Evolutionary conservation across 331 rosid species (phyloP), one percentile per base, ranked within the genome.

Genomic region (Rhamnella rubrinervis): DNA sequence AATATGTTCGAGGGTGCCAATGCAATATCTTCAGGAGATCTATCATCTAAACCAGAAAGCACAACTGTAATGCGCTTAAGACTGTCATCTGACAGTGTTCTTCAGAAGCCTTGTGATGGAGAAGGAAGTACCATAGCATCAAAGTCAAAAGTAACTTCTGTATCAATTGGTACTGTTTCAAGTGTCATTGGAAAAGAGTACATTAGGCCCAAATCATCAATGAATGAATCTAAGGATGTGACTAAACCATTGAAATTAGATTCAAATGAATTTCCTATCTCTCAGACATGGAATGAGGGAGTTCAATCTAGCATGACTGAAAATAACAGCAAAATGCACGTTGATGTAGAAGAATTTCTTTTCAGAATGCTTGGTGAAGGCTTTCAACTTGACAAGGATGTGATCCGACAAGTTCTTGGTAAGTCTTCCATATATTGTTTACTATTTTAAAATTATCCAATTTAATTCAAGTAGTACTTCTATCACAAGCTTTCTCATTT

Each of bases 321-420:
- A 62, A 46, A 39, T 17, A 78, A 63, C 55, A 37, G 28, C 63
- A 31, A 20, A 14, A 19, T 58, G 61, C 55, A 37, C 1, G 46
- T 47, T 41, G 73, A 67, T 38, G 35, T 74, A 56, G 85, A 73
- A 28, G 69, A 71, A 39, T 82, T 82, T 68, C 79, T 77, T 58
- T 70, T 49, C 61, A 57, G 74, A 67, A 77, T 81, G 82, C 82
- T 81, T 47, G 77, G 80, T 55, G 72, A 77, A 35, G 85, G 82
- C 47, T 81, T 81, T 71, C 63, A 77, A 59, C 71, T 77, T 60
- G 77, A 82, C 47, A 66, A 39, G 80, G 63, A 63, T 44, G 61
- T 58, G 71, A 77, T 82, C 71, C 64, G 16, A 50, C 69, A 74
- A 28, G 72, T 77, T 74, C 83, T 82, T 37, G 82, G 86, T 82